Evolutionary conservation across 108 stramenopile species (phyloP).

Genomic region (Schizochytrium sp.): DNA sequence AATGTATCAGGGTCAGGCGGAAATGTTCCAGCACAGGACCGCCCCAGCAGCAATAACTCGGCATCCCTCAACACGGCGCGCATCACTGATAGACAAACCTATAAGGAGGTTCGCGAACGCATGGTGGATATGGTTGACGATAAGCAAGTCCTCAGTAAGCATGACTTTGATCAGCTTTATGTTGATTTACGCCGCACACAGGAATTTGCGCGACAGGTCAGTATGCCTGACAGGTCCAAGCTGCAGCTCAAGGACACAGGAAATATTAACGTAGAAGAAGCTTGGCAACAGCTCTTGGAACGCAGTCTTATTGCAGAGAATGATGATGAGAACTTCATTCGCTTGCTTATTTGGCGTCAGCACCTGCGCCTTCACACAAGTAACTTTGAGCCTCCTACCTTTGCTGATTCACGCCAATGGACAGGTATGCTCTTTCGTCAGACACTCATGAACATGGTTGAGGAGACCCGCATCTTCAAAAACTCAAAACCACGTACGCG

Average conservation of each 20-base stretch:
- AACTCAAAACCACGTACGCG: conserved; percentile 43
- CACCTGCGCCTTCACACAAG: background rate
- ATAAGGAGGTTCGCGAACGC: conserved; percentile 52
- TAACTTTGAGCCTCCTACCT: conserved; percentile 24
- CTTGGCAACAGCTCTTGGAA: conserved; percentile 12
- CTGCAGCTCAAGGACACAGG: conserved; percentile 42
- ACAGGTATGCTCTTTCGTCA: conserved; percentile 48
- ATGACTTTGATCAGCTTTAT: conserved; percentile 59
- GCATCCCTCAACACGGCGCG: conserved; percentile 4
- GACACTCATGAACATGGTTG: conserved; percentile 47
- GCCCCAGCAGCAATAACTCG: background rate
- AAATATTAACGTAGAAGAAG: background rate
- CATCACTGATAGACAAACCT: conserved; percentile 49
- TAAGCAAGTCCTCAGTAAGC: background rate
- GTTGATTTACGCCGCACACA: conserved; percentile 46
- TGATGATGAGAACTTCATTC: conserved; percentile 54
- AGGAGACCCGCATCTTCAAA: conserved; percentile 27
- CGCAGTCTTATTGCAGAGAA: background rate
- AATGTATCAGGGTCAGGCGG: background rate
- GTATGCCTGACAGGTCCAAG: conserved; percentile 30
- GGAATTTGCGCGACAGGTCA: conserved; percentile 46
- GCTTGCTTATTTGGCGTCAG: conserved; percentile 52
- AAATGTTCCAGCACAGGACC: background rate
- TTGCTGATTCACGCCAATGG: conserved; percentile 40
- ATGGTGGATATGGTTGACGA: conserved; percentile 35